A percentile compares a stretch with the other conserved stretches of the same genome.
Conservation (phyloP, 2,329 filamentous ascomycete genomes). For the Monosporascus sp. region DNA sequence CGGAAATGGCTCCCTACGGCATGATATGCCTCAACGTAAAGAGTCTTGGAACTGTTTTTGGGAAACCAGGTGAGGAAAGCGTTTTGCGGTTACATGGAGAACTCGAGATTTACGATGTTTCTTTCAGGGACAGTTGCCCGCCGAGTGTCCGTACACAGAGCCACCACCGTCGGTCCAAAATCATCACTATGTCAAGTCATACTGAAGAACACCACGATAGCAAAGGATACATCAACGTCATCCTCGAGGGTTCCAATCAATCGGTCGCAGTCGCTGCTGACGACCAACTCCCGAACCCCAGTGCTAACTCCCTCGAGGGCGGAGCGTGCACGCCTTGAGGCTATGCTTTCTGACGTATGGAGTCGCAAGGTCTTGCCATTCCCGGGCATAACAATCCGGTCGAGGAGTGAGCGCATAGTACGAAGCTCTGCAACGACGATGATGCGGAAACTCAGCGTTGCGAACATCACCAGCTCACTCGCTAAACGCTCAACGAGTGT, state of each 20-base stretch:
- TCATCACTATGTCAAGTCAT: slow-evolving; percentile 70
- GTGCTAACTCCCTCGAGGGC: slow-evolving; percentile 69
- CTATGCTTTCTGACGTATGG: slow-evolving; percentile 73
- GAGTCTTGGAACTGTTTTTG: slow-evolving; percentile 70
- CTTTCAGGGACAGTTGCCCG: slow-evolving; percentile 55
- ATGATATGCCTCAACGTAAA: slow-evolving; percentile 67
- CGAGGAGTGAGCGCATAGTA: slow-evolving; percentile 66
- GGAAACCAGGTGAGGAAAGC: slow-evolving; percentile 54
- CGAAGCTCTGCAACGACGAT: slow-evolving; percentile 77
- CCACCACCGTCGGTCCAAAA: slow-evolving; percentile 68
- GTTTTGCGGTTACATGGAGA: slow-evolving; percentile 4
- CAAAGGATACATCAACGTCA: slow-evolving; percentile 48
- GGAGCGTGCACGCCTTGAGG: slow-evolving; percentile 74
- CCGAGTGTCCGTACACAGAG: slow-evolving; percentile 72
- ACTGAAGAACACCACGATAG: slow-evolving; percentile 75
- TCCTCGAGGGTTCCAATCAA: slow-evolving; percentile 54
- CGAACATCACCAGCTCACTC: slow-evolving; percentile 73
- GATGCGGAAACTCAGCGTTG: slow-evolving; percentile 82
- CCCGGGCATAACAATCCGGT: slow-evolving; percentile 68
- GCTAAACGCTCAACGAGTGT: slow-evolving; percentile 63
- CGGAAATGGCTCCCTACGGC: slow-evolving; percentile 49
- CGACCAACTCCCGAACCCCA: slow-evolving; percentile 59
- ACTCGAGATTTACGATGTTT: neutral
- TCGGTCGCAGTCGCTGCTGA: slow-evolving; percentile 75
- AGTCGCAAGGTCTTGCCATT: slow-evolving; percentile 76